Conservation (phyloP, 2,329 filamentous ascomycete genomes). For the Aureobasidium sp. region DNA sequence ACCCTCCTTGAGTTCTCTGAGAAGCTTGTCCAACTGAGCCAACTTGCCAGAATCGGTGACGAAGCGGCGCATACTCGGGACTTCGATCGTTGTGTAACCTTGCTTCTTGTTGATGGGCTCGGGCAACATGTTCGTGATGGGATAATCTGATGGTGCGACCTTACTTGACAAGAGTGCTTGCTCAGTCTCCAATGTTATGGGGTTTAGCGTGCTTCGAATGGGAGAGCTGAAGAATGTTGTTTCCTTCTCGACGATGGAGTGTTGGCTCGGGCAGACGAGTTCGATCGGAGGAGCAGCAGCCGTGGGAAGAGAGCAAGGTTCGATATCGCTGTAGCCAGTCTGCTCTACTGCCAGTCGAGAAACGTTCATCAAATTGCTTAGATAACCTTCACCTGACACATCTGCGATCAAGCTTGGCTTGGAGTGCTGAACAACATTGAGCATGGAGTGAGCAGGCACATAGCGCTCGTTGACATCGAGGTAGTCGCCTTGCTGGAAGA, state of each 20-base stretch:
- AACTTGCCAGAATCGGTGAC: constrained; percentile 97
- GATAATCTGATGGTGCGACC: constrained; percentile 56
- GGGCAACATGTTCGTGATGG: constrained; percentile 59
- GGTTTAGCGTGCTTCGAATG: constrained; percentile 68
- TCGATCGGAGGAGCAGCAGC: constrained; percentile 81
- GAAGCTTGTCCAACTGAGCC: constrained; percentile 76
- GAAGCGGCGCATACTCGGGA: constrained; percentile 94
- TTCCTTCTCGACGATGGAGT: constrained; percentile 55
- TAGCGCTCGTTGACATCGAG: constrained; percentile 49
- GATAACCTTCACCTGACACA: constrained; percentile 60
- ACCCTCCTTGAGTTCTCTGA: constrained; percentile 83
- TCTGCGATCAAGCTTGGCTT: constrained; percentile 43
- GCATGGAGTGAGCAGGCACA: constrained; percentile 65
- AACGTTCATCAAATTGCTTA: constrained; percentile 72
- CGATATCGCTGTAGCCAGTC: constrained; percentile 62
- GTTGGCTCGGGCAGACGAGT: constrained; percentile 63
- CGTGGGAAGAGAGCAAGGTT: constrained; percentile 69
- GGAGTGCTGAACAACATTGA: constrained; percentile 54
- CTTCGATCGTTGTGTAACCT: constrained; percentile 80
- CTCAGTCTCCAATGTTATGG: constrained; percentile 55
- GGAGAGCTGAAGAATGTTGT: constrained; percentile 68
- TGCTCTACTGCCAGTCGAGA: constrained; percentile 55
- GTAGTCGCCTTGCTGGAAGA: constrained; percentile 3
- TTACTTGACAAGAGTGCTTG: constrained; percentile 65
- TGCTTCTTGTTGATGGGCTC: constrained; percentile 70